Base-by-base conservation (phyloP, 495 filamentous ascomycete species). In the Penicillium atrosanguineum region DNA sequence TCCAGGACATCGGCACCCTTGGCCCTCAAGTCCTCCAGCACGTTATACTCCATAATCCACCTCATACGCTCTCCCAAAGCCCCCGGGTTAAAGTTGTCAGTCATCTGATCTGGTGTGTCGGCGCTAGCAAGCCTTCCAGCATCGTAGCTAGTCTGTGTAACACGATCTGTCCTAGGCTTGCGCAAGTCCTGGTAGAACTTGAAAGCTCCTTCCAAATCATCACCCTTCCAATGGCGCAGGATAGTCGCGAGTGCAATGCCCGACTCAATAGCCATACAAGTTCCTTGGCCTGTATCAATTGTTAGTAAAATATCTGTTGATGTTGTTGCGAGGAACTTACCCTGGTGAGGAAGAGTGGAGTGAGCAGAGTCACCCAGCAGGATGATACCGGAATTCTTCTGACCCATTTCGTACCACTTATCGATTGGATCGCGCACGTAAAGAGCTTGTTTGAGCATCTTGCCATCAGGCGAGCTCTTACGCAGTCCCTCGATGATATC, bases 11-110 rank as follows among this genome's bases (percentile, higher is more conserved):
- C 55, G 9, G 58, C 60, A 6, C 65, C 65, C 48, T 61, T 63
- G 28, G 8, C 25, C 44, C 59, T 56, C 44, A 68, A 50, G 29
- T 69, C 59, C 9, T 68, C 64, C 46, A 69, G 46, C 9, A 69
- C 62, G 48, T 68, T 62, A 18, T 68, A 68, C 45, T 69, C 64
- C 64, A 69, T 69, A 37, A 69, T 65, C 65, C 62, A 68, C 53
- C 54, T 65, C 65, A 68, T 68, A 2, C 65, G 62, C 48, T 66
- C 65, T 11, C 18, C 48, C 26, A 68, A 28, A 29, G 53, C 60
- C 11, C 57, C 44, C 1, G 65, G 55, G 20, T 61, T 68, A 48
- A 68, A 63, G 11, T 44, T 59, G 8, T 53, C 28, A 11, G 57
- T 55, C 60, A 68, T 50, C 28, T 60, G 50, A 28, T 63, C 54